Percentiles rank a stretch among this genome's conserved stretches.
Conservation (phyloP, 1,139 yeast species). For the Wickerhamiella infanticola region DNA sequence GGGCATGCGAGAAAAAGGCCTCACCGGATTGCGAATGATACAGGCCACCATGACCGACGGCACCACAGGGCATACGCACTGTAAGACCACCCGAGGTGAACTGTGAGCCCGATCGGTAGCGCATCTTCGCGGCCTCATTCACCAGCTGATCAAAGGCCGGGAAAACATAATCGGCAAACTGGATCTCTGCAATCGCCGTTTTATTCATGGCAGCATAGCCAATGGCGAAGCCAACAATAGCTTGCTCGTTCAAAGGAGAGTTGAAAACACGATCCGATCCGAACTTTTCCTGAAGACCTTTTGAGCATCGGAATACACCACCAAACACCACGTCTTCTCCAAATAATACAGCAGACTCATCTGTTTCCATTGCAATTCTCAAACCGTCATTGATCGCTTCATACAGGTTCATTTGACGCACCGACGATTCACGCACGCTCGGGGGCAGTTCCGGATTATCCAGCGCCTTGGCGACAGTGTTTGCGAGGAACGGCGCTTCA, state of each 20-base stretch:
- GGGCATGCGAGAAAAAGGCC: constrained; percentile 24
- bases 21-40: constrained; percentile 26
- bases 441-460: constrained; percentile 12
- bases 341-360: constrained; percentile 22
- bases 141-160: constrained; percentile 28
- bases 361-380: constrained; percentile 23
- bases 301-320: constrained; percentile 27
- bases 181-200: constrained; percentile 27
- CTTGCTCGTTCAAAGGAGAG: constrained; percentile 26
- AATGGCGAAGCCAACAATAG: constrained; percentile 24
- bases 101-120: constrained; percentile 20
- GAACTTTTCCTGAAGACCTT: constrained; percentile 25
- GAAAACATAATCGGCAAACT: constrained; percentile 26
- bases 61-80: constrained; percentile 26
- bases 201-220: constrained; percentile 26
- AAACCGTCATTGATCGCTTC: constrained; percentile 24
- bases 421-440: constrained; percentile 12
- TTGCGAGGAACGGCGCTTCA: constrained; percentile 19
- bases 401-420: constrained; percentile 22
- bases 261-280: constrained; percentile 25
- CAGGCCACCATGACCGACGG: constrained; percentile 26
- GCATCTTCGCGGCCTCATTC: constrained; percentile 25
- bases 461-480: constrained; percentile 14
- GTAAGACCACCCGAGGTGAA: constrained; percentile 24
- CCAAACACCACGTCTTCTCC: constrained; percentile 28